These are phyloP conservation scores for Phytophthora uliginosa DNA, from an alignment of 352 stramenopile species.

Conservation along the genomic window DNA sequence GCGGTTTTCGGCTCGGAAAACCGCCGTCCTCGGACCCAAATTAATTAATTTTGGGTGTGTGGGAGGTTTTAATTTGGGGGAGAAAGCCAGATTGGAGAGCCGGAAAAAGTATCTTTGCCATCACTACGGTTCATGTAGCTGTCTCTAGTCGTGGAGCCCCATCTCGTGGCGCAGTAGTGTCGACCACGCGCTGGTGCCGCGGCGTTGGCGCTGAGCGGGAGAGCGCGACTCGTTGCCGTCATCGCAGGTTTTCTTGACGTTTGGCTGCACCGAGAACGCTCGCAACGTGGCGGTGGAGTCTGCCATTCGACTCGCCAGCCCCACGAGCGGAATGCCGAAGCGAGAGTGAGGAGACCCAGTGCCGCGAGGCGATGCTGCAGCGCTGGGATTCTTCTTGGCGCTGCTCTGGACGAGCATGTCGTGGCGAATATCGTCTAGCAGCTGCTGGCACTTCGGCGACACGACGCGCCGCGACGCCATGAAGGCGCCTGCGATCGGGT, in stretches of 20 bases:
- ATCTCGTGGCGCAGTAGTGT: constrained; percentile 50
- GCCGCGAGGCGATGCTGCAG: constrained; percentile 17
- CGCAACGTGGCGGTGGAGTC: constrained; percentile 36
- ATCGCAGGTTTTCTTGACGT: constrained; percentile 18
- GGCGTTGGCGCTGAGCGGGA: constrained; percentile 20
- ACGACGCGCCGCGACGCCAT: constrained; percentile 30
- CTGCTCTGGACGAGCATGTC: constrained; percentile 46
- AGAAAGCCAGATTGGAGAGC: not conserved
- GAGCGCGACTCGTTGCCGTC: constrained; percentile 20
- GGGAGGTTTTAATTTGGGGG: not conserved
- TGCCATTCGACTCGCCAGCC: constrained; percentile 16
- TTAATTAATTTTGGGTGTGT: constrained; percentile 15
- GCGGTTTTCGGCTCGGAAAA: constrained; percentile 32
- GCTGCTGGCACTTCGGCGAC: constrained; percentile 52
- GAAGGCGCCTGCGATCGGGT: constrained; percentile 6
- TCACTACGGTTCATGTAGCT: not conserved
- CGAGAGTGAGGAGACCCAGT: constrained; percentile 19
- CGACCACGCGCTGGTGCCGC: constrained; percentile 48
- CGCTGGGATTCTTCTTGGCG: constrained; percentile 17
- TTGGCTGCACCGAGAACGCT: constrained; percentile 40
- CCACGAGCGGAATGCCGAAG: constrained; percentile 20
- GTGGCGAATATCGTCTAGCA: constrained; percentile 56
- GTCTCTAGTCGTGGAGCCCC: constrained; percentile 19
- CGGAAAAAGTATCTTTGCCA: constrained; percentile 37
- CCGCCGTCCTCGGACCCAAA: constrained; percentile 23